Conservation (phyloP, 2,329 filamentous ascomycete species). For the Aspergillus fumigatiaffinis region DNA sequence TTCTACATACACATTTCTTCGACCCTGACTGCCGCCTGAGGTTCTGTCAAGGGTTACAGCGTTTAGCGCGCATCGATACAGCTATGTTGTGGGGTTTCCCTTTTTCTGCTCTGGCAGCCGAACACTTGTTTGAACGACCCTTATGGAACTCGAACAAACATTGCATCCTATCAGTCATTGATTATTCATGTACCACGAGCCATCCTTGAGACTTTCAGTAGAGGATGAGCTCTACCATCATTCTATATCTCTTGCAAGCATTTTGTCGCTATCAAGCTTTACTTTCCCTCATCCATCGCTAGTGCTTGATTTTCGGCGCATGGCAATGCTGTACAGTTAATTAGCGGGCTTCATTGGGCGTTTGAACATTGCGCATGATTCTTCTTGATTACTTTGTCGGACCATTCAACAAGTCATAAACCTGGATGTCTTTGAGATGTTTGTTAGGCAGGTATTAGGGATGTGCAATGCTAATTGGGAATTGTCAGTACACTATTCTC, state of each 20-base stretch:
- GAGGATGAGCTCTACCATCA: not conserved
- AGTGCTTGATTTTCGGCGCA: not conserved
- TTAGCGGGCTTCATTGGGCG: not conserved
- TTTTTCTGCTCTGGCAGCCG: too few species aligned
- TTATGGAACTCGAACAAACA: not conserved
- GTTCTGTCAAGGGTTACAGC: not conserved
- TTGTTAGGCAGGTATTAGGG: not conserved
- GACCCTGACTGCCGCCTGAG: not conserved
- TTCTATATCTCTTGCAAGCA: not conserved
- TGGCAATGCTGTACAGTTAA: not conserved
- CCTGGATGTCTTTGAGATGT: not conserved
- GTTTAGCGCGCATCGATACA: not conserved
- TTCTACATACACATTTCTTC: conserved; percentile 2
- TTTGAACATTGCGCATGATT: not conserved
- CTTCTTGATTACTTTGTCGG: not conserved
- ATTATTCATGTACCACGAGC: not conserved
- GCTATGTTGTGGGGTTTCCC: not conserved
- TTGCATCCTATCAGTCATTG: not conserved
- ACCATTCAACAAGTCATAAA: not conserved
- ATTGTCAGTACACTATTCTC: not conserved
- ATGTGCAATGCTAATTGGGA: not conserved
- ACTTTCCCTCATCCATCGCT: not conserved
- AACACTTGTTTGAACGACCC: not conserved
- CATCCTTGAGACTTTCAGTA: not conserved
- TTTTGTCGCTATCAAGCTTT: not conserved